These are phyloP conservation scores for Kodamaea plutei DNA, from an alignment of 1,139 yeast species.

Conservation along the genomic window DNA sequence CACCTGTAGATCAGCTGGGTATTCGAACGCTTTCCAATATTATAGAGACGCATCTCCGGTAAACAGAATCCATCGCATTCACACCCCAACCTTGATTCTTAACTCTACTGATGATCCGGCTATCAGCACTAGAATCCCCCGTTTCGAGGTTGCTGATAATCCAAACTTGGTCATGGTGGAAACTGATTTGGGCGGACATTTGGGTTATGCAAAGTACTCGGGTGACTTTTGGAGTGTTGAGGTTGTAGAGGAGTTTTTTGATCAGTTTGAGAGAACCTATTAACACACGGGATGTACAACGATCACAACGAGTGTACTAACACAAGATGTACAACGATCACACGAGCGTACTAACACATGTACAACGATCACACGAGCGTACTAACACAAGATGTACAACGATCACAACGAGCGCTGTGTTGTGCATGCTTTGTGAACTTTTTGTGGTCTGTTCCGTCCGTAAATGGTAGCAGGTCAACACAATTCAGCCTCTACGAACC, in stretches of 20 bases:
- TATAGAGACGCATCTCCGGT: slow-evolving; percentile 68
- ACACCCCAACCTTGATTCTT: slow-evolving; percentile 65
- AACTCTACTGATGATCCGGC: slow-evolving; percentile 85
- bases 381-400: no score
- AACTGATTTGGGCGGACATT: slow-evolving; percentile 57
- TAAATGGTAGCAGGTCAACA: no score
- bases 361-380: no score
- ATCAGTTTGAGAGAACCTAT: slow-evolving; percentile 38
- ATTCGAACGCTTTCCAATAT: slow-evolving; percentile 63
- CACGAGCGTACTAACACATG: no score
- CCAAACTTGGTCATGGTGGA: slow-evolving; percentile 36
- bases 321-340: no score
- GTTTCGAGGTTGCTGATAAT: slow-evolving; percentile 22
- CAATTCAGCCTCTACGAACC: no score
- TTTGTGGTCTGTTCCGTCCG: no score
- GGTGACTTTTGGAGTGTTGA: slow-evolving; percentile 74
- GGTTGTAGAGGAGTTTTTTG: slow-evolving; percentile 59
- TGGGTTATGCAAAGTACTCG: slow-evolving; percentile 52
- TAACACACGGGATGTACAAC: no score
- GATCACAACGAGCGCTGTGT: no score
- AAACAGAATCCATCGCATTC: slow-evolving; percentile 48
- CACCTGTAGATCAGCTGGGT: slow-evolving; percentile 75
- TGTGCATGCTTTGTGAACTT: no score
- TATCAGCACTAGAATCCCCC: slow-evolving; percentile 47
- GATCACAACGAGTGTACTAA: no score